These are phyloP conservation scores for Kuraishia ogatae DNA, from an alignment of 805 yeast genomes.

Conservation along the genomic window DNA sequence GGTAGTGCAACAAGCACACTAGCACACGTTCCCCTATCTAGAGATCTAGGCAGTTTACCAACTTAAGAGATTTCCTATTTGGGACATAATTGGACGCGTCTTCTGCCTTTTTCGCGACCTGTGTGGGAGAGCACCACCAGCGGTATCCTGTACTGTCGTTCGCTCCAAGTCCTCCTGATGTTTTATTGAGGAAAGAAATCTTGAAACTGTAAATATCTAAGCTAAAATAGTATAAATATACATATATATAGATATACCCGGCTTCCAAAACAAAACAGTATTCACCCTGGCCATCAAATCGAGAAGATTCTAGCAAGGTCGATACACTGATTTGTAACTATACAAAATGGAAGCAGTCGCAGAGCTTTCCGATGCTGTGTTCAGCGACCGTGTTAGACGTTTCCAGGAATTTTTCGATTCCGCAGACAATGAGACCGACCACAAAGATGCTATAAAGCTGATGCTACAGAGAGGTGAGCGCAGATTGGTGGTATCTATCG, in stretches of 20 bases:
- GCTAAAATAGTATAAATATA: no score
- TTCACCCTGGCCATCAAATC: background rate
- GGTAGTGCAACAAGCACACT: background rate
- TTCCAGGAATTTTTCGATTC: slow-evolving; percentile 78
- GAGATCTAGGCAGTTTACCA: background rate
- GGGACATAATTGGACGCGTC: background rate
- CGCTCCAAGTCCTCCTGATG: background rate
- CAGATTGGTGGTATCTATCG: slow-evolving; percentile 69
- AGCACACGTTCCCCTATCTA: background rate
- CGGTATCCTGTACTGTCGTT: background rate
- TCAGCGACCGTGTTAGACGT: slow-evolving; percentile 77
- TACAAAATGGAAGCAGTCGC: background rate
- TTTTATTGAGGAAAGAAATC: background rate
- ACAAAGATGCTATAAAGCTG: slow-evolving; percentile 59
- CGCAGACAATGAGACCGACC: slow-evolving; percentile 45
- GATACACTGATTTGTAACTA: background rate
- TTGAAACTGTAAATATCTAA: no score
- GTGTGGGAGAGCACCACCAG: background rate
- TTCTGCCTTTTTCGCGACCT: background rate
- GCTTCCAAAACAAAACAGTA: no score
- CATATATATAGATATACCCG: no score
- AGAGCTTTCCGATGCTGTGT: slow-evolving; percentile 24
- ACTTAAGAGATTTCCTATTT: background rate
- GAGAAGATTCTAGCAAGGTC: background rate
- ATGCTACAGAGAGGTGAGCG: slow-evolving; percentile 62